phyloP scores from a whole-genome alignment of 2,329 filamentous ascomycete genomes.

The Colletotrichum spaethianum region DNA sequence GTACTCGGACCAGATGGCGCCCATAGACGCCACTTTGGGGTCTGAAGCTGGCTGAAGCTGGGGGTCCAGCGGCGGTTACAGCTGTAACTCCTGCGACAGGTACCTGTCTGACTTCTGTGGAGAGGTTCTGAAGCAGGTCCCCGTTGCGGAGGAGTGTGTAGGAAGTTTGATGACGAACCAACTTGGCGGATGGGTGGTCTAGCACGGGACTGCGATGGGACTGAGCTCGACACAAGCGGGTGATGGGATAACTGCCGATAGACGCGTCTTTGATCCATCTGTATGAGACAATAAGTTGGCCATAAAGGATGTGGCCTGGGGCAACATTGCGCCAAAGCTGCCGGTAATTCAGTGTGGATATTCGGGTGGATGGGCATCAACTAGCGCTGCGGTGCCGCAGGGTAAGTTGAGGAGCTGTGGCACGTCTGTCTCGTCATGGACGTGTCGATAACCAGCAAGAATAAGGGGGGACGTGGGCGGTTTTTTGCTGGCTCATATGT shows the following conservation, averaged over 20 bases:
- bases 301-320: not conserved
- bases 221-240: no score
- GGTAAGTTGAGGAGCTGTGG: not conserved
- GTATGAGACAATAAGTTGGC: not conserved
- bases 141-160: not conserved
- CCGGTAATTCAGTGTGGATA: not conserved
- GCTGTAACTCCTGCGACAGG: slow-evolving; percentile 21
- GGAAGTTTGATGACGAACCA: not conserved
- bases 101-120: slow-evolving; percentile 25
- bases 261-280: not conserved
- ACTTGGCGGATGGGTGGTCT: slow-evolving; percentile 1
- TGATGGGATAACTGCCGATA: not conserved
- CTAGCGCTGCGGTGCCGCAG: not conserved
- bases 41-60: not conserved
- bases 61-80: slow-evolving; percentile 22
- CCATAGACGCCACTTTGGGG: not conserved
- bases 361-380: not conserved
- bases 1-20: slow-evolving; percentile 10
- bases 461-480: slow-evolving; percentile 6
- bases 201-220: not conserved
- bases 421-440: slow-evolving; percentile 14
- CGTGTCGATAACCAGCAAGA: not conserved
- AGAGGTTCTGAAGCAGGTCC: slow-evolving; percentile 4
- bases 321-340: not conserved
- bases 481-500: not conserved